Percentiles rank a stretch among this genome's conserved stretches.
These are phyloP conservation scores for Ambrosiella beaveri DNA, from an alignment of 2,329 filamentous ascomycete species.

Conservation along the genomic window DNA sequence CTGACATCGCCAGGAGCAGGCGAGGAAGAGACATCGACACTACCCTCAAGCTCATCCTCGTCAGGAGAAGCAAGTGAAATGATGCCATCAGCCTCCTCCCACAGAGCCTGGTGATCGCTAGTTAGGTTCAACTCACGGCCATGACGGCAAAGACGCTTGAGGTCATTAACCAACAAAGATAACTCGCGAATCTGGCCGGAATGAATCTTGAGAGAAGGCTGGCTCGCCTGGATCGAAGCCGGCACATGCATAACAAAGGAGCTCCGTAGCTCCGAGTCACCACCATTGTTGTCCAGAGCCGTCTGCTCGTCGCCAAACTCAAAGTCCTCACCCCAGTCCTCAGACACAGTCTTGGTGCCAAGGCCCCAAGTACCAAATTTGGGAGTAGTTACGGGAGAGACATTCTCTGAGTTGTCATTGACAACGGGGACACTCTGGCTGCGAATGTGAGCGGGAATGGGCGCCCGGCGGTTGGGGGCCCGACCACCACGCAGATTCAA, in stretches of 20 bases:
- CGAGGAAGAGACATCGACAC: constrained; percentile 22
- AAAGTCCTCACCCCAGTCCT: constrained; percentile 85
- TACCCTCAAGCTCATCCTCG: constrained; percentile 34
- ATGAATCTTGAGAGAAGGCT: constrained; percentile 66
- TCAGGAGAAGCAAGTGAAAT: constrained; percentile 66
- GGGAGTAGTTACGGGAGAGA: constrained; percentile 19
- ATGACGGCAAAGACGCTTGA: constrained; percentile 59
- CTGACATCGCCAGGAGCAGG: constrained; percentile 24
- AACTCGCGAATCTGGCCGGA: constrained; percentile 71
- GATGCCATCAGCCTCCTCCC: constrained; percentile 73
- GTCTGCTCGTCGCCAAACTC: constrained; percentile 43
- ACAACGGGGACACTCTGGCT: constrained; percentile 67
- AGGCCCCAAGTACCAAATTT: constrained; percentile 75
- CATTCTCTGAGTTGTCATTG: constrained; percentile 38
- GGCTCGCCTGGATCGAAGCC: constrained; percentile 61
- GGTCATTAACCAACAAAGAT: constrained; percentile 63
- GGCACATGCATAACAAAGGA: constrained; percentile 50
- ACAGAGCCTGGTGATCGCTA: constrained; percentile 42
- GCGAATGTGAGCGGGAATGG: constrained; percentile 53
- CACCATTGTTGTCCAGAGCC: constrained; percentile 21
- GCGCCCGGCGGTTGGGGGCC: constrained; percentile 46
- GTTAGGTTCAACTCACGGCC: constrained; percentile 50
- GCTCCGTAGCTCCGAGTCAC: constrained; percentile 16
- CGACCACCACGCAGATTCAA: constrained; percentile 44
- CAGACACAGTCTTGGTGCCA: constrained; percentile 60